Conservation (phyloP, 176 grass and related monocot genomes). For the Urochloa ruziziensis region DNA sequence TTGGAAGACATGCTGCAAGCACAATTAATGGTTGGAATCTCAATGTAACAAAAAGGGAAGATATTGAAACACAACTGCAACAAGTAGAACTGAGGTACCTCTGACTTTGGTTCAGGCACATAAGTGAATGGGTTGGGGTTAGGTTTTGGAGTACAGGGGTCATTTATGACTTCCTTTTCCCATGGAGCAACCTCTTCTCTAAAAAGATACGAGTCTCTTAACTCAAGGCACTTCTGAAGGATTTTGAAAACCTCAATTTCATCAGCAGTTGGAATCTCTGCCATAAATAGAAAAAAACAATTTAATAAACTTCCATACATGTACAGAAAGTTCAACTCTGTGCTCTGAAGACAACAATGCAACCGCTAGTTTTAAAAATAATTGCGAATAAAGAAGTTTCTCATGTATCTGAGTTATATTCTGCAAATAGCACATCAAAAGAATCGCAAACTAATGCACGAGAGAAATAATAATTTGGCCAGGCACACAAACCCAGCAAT, state of each 20-base stretch:
- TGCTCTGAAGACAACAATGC: neutral
- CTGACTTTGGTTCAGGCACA: conserved; percentile 66
- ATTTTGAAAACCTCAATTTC: conserved; percentile 95
- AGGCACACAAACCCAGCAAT: conserved; percentile 6
- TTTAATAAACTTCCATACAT: conserved; percentile 23
- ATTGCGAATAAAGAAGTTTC: conserved; percentile 15
- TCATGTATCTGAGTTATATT: conserved; percentile 3
- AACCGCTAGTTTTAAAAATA: neutral
- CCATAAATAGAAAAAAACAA: conserved; percentile 32
- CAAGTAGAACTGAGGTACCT: conserved; percentile 52
- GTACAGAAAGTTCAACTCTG: conserved; percentile 14
- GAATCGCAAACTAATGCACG: conserved; percentile 5
- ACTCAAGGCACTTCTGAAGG: conserved; percentile 87
- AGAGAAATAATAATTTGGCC: conserved; percentile 15
- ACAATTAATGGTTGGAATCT: conserved; percentile 19
- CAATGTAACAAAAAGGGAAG: neutral
- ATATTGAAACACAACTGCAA: conserved; percentile 7
- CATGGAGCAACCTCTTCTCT: conserved; percentile 84
- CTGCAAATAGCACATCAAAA: conserved; percentile 8
- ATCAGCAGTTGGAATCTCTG: conserved; percentile 76
- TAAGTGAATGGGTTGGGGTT: conserved; percentile 86
- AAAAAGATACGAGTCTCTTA: conserved; percentile 83
- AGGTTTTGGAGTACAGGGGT: conserved; percentile 95
- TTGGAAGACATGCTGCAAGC: conserved; percentile 74
- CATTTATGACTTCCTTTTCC: conserved; percentile 97